Conservation (phyloP, 495 filamentous ascomycete species). For the Diplogelasinospora grovesii region DNA sequence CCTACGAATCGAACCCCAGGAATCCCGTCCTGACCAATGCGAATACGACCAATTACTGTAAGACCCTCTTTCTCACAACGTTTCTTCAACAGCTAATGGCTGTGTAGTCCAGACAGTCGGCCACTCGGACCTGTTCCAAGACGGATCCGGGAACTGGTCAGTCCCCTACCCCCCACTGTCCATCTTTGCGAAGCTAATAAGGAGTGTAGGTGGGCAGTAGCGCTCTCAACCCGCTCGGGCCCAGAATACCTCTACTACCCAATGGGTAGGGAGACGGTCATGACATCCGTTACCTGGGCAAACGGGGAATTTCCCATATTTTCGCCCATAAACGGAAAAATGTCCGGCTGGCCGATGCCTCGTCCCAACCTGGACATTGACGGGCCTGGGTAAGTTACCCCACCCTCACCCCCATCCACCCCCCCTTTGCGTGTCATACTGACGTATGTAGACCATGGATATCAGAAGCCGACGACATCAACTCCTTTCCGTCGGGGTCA, state of each 20-base stretch:
- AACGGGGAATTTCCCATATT: conserved; percentile 34
- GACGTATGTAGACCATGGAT: conserved; percentile 32
- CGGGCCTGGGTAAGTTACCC: conserved; percentile 29
- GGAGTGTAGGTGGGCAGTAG: conserved; percentile 33
- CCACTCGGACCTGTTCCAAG: conserved; percentile 47
- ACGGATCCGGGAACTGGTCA: conserved; percentile 47
- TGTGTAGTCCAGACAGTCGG: conserved; percentile 43
- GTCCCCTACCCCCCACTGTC: neutral
- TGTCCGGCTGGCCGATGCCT: conserved; percentile 40
- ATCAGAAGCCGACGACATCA: conserved; percentile 30
- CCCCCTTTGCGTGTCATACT: neutral
- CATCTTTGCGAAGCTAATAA: neutral
- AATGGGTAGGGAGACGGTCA: conserved; percentile 55
- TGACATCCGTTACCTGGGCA: conserved; percentile 48
- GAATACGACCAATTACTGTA: conserved; percentile 42
- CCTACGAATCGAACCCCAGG: conserved; percentile 43
- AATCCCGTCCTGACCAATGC: conserved; percentile 53
- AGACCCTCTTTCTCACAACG: conserved; percentile 9
- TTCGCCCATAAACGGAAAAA: conserved; percentile 37
- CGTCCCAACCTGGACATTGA: conserved; percentile 16
- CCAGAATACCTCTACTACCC: conserved; percentile 44
- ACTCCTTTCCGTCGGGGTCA: conserved; percentile 22
- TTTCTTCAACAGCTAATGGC: neutral
- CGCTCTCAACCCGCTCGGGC: conserved; percentile 41
- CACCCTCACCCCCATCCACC: neutral